These are phyloP conservation scores for Clonostachys rosea DNA, from an alignment of 2,329 filamentous ascomycete species.

Conservation along the genomic window DNA sequence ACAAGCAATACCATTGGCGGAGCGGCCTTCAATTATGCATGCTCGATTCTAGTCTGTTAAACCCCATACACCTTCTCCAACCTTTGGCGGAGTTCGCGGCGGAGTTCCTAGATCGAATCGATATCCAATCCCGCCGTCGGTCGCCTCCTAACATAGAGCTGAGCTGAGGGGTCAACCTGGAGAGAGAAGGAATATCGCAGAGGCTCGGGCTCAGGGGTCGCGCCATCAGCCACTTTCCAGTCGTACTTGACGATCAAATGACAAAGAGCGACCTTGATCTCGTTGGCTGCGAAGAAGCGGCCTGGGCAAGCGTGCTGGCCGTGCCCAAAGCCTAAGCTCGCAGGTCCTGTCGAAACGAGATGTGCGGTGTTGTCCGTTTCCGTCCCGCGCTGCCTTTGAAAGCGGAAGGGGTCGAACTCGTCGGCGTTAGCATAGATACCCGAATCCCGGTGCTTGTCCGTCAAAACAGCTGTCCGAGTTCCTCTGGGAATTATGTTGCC, in stretches of 20 bases:
- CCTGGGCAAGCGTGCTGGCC: constrained; percentile 35
- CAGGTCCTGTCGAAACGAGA: constrained; percentile 21
- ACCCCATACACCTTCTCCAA: no score
- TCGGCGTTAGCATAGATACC: constrained; percentile 13
- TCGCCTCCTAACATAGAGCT: no score
- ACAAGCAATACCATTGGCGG: no score
- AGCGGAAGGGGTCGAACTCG: constrained; percentile 17
- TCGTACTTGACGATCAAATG: constrained; percentile 22
- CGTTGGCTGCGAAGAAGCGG: constrained; percentile 32
- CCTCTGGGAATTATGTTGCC: constrained; percentile 13
- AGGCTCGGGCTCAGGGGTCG: no score
- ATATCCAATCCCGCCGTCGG: no score
- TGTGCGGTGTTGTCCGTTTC: constrained; percentile 15
- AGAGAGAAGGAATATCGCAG: no score
- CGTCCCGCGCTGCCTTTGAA: constrained; percentile 14
- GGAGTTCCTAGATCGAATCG: no score
- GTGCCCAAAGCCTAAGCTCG: constrained; percentile 26
- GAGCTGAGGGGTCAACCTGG: no score
- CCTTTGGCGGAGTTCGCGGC: no score
- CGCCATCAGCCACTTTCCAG: constrained; percentile 2
- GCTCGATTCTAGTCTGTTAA: no score
- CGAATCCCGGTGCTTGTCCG: constrained; percentile 7
- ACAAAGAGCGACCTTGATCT: constrained; percentile 27
- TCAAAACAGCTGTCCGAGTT: constrained; percentile 8
- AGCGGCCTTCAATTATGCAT: no score